Percentiles rank a stretch among this genome's conserved stretches.
Conservation (phyloP, 73 alveolate genomes). For the Symbiodinium natans region DNA sequence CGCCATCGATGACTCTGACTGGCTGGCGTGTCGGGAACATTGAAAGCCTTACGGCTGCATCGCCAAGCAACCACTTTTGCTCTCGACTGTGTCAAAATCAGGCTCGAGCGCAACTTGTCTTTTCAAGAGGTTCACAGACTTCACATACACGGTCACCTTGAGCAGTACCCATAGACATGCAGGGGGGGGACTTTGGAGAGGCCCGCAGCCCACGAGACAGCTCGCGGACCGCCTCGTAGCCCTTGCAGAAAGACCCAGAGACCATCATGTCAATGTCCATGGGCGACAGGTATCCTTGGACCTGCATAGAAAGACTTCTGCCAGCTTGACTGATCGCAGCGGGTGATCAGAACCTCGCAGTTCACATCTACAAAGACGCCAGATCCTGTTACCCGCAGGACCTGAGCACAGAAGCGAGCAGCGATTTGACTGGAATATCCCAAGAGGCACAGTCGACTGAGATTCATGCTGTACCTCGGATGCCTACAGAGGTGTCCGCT, state of each 20-base stretch:
- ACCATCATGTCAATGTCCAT: conserved; percentile 68
- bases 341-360: conserved; percentile 40
- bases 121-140: conserved; percentile 39
- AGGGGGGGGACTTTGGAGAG: neutral
- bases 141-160: conserved; percentile 55
- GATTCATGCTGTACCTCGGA: conserved; percentile 47
- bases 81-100: neutral
- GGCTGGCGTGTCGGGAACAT: conserved; percentile 48
- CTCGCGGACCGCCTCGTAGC: conserved; percentile 20
- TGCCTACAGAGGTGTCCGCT: conserved; percentile 27
- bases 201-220: neutral
- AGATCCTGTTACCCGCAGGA: conserved; percentile 37
- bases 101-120: conserved; percentile 49
- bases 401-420: neutral
- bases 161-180: neutral
- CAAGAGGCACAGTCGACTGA: neutral
- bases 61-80: neutral
- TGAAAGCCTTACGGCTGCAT: conserved; percentile 10
- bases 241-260: conserved; percentile 27
- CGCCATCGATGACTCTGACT: neutral
- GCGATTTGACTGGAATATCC: neutral
- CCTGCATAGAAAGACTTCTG: neutral
- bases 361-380: conserved; percentile 76
- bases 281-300: conserved; percentile 67
- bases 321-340: neutral